These are phyloP conservation scores for Cryptococcus neoformans DNA, from an alignment of 1,284 basidiomycete species.

Conservation along the genomic window DNA sequence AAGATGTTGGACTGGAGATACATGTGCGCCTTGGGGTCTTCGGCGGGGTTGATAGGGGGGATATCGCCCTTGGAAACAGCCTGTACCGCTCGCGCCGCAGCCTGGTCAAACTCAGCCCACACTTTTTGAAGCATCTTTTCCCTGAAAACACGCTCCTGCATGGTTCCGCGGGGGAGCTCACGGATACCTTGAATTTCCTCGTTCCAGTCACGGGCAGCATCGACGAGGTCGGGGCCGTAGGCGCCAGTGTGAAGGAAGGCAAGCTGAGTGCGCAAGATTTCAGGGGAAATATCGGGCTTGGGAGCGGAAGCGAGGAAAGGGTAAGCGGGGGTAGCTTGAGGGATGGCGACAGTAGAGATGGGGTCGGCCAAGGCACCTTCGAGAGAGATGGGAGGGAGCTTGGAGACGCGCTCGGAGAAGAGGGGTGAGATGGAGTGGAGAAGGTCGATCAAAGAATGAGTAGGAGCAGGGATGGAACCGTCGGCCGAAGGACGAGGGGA, in stretches of 20 bases:
- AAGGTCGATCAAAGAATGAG: slow-evolving; percentile 55
- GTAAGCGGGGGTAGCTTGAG: slow-evolving; percentile 55
- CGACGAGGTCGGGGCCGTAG: slow-evolving; percentile 53
- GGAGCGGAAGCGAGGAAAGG: slow-evolving; percentile 53
- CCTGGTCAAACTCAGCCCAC: slow-evolving; percentile 56
- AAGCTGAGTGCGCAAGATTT: slow-evolving; percentile 56
- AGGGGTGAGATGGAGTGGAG: slow-evolving; percentile 52
- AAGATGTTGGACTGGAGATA: slow-evolving; percentile 59
- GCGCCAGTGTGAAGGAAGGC: slow-evolving; percentile 58
- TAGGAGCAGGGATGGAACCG: slow-evolving; percentile 15
- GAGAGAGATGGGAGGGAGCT: slow-evolving; percentile 36
- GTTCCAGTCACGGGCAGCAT: slow-evolving; percentile 59
- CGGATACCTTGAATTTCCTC: slow-evolving; percentile 58
- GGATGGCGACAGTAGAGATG: slow-evolving; percentile 53
- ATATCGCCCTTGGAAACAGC: slow-evolving; percentile 54
- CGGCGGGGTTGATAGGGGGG: slow-evolving; percentile 57
- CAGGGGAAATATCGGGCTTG: slow-evolving; percentile 48
- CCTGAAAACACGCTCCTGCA: slow-evolving; percentile 55
- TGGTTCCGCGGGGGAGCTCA: slow-evolving; percentile 53
- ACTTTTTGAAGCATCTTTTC: slow-evolving; percentile 57
- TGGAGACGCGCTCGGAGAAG: slow-evolving; percentile 47
- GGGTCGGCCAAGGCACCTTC: slow-evolving; percentile 41
- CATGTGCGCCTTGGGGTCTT: slow-evolving; percentile 55
- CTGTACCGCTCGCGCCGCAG: slow-evolving; percentile 54
- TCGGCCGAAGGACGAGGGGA: slow-evolving; percentile 36